Base-by-base conservation (phyloP, 2,329 filamentous ascomycete genomes). In the Pseudogymnoascus sp. region DNA sequence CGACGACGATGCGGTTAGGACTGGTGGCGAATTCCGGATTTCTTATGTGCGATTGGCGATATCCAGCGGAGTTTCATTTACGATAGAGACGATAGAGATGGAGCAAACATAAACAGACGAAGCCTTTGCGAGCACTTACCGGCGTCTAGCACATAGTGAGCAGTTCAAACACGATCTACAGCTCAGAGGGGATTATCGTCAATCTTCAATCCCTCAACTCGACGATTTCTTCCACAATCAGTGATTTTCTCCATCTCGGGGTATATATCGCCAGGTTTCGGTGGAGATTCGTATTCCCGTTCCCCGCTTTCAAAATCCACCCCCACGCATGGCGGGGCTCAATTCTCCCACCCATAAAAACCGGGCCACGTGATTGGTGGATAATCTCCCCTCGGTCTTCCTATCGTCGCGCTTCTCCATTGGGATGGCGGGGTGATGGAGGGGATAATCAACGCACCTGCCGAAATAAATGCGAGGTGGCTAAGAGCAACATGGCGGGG, bases 401-500 rank as follows among this genome's bases (percentile, higher is more conserved):
- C 44, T 4, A 28, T 50, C 44, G 16, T 50, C 14, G 44, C 44
- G 12, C 12, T 50, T 50, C 44, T 50, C 44, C 44, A 50, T 50
- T 28, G 44, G 44, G 44, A 50, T 50, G 44, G 44, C 44, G 44
- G 44, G 44, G 44, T 50, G 44, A 50, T 50, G 44, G 44, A 28
- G 44, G 44, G 23, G 8, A 50, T 18, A 40, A 40, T 50, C 44
- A 50, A 50, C 23, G 28, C 23, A 16, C 12, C 12, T 28, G 23
- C 44, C 44, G 44, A 50, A 50, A 50, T 50, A 50, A 50, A 28
- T 23, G 44, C 44, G 44, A 50, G 6, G 25, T 50, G 44, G 21
- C 44, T 50, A 50, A 50, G 44, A 50, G 28, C n/a, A 14, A 14
- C 7, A 50, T 50, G 44, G 44, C 23, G 44, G 44, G 44, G 44